phyloP scores from a whole-genome alignment of 2,329 filamentous ascomycete species.

The Zymoseptoria tritici region DNA sequence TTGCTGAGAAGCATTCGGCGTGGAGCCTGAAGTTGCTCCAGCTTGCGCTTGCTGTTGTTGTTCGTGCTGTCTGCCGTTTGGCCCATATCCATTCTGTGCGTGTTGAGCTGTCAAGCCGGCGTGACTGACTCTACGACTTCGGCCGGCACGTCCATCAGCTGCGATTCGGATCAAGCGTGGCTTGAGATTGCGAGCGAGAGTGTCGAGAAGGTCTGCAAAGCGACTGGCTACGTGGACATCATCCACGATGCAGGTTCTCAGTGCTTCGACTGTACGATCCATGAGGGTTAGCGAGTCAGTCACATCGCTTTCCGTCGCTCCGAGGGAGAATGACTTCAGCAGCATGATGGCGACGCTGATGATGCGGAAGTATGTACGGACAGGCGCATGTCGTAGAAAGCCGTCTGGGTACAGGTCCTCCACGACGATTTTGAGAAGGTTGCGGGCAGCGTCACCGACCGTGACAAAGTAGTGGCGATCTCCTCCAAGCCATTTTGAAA shows the following conservation, averaged over 20 bases:
- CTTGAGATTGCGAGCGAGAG: constrained; percentile 64
- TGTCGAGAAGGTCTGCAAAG: constrained; percentile 76
- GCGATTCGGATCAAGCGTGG: constrained; percentile 60
- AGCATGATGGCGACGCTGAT: constrained; percentile 80
- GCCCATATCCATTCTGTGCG: neutral
- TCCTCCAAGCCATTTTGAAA: constrained; percentile 47
- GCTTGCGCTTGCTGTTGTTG: constrained; percentile 16
- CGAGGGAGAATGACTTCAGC: constrained; percentile 75
- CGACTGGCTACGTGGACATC: constrained; percentile 79
- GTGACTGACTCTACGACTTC: constrained; percentile 17
- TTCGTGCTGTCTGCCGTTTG: constrained; percentile 4
- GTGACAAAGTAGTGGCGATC: constrained; percentile 58
- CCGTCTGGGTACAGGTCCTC: constrained; percentile 66
- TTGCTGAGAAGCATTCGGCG: constrained; percentile 10
- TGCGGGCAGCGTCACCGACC: constrained; percentile 70
- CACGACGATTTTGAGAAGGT: constrained; percentile 68
- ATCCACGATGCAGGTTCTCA: constrained; percentile 72
- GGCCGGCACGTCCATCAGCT: constrained; percentile 33
- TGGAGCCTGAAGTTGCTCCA: constrained; percentile 6
- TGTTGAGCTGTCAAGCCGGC: neutral
- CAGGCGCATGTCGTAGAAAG: constrained; percentile 74
- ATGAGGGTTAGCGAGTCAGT: constrained; percentile 67
- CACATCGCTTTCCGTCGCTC: constrained; percentile 70
- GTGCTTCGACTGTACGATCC: constrained; percentile 64
- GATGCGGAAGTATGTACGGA: constrained; percentile 79